These are phyloP conservation scores for Catharanthus roseus DNA, from an alignment of 257 asterid genomes.

Conservation along the genomic window DNA sequence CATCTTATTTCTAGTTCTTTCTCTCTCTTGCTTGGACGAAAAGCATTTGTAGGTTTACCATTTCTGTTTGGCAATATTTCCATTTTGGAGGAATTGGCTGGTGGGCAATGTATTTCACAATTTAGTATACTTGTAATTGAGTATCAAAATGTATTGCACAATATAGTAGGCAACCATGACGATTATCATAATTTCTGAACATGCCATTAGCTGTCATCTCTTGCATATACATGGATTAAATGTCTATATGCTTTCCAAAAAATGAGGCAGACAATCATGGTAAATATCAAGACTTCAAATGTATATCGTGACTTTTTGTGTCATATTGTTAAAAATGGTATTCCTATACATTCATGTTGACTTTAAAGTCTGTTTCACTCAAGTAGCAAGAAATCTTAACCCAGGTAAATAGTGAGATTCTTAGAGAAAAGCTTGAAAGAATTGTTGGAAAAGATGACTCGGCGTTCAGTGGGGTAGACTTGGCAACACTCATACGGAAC, in stretches of 20 bases:
- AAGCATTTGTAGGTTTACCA: background rate
- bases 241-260: background rate
- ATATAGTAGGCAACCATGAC: too few relatives aligned
- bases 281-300: background rate
- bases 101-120: too few relatives aligned
- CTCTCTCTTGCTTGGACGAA: background rate
- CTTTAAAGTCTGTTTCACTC: slow-evolving; percentile 3
- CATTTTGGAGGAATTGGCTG: background rate
- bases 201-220: too few relatives aligned
- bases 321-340: background rate
- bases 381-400: slow-evolving; percentile 19
- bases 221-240: background rate
- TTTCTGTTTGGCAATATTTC: background rate
- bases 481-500: slow-evolving; percentile 88
- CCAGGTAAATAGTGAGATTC: slow-evolving; percentile 53
- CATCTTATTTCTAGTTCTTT: background rate
- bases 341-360: background rate
- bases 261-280: background rate
- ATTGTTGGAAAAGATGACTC: slow-evolving; percentile 83
- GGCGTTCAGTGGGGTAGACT: slow-evolving; percentile 79
- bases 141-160: too few relatives aligned
- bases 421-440: slow-evolving; percentile 71
- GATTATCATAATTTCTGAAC: too few relatives aligned
- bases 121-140: too few relatives aligned
- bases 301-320: background rate